These are phyloP conservation scores for Aspergillus bertholletiae DNA, from an alignment of 495 filamentous ascomycete genomes.

Conservation along the genomic window DNA sequence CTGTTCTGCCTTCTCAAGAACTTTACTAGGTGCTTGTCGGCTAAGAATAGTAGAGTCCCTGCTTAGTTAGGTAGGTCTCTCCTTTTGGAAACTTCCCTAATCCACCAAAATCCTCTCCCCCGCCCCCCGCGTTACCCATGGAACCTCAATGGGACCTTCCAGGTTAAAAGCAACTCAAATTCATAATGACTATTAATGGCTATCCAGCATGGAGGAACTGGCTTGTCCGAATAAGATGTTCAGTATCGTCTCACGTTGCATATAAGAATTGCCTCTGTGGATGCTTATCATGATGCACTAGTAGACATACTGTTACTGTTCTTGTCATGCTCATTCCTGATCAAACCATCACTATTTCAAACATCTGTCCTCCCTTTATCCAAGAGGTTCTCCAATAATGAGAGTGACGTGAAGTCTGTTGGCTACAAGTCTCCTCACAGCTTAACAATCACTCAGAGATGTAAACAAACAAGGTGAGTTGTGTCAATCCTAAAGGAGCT, in stretches of 20 bases:
- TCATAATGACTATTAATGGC: background rate
- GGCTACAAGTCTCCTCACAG: background rate
- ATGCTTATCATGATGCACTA: too few species aligned
- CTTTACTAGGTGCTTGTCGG: background rate
- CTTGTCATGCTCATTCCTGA: background rate
- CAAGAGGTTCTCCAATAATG: background rate
- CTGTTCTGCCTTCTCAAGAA: background rate
- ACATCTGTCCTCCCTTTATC: too few species aligned
- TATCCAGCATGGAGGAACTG: background rate
- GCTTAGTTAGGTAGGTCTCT: background rate
- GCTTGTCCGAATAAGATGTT: background rate
- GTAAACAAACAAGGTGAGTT: background rate
- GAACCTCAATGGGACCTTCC: background rate
- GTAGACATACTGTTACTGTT: too few species aligned
- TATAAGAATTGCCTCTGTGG: too few species aligned
- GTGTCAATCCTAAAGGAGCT: background rate
- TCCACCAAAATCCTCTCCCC: background rate
- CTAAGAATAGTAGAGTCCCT: slow-evolving; percentile 1
- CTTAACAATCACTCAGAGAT: background rate
- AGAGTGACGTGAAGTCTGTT: background rate
- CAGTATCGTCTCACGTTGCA: background rate
- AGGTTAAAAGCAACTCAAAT: background rate
- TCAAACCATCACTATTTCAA: background rate
- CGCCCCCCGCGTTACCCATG: background rate
- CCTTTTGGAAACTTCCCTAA: background rate